Conservation (phyloP, 2,329 filamentous ascomycete species). For the Aspergillus sp. region DNA sequence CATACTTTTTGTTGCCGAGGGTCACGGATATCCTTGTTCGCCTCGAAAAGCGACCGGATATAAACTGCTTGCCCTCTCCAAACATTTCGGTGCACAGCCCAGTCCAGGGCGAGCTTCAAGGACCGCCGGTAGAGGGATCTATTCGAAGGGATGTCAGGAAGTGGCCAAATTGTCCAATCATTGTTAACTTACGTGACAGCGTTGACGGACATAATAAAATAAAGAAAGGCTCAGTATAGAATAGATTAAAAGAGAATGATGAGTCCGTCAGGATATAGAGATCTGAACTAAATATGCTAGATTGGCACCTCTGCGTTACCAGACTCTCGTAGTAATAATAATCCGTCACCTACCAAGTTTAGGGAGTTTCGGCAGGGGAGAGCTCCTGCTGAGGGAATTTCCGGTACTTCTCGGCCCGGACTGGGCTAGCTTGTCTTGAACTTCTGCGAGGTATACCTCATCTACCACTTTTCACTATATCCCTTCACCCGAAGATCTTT, state of each 20-base stretch:
- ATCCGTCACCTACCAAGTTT: constrained; percentile 28
- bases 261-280: neutral
- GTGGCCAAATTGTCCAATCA: constrained; percentile 2
- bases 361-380: constrained; percentile 14
- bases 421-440: constrained; percentile 13
- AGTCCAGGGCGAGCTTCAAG: constrained; percentile 90
- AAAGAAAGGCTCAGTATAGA: neutral
- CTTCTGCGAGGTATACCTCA: constrained; percentile 8
- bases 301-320: constrained; percentile 18
- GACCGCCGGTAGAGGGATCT: constrained; percentile 84
- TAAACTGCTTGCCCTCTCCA: constrained; percentile 97
- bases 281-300: constrained; percentile 20
- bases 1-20: constrained; percentile 80
- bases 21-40: constrained; percentile 81
- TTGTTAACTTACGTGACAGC: constrained; percentile 37
- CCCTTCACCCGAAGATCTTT: neutral
- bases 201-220: constrained; percentile 36
- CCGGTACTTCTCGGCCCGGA: constrained; percentile 31
- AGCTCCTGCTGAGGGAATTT: constrained; percentile 23
- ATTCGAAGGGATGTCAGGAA: constrained; percentile 9
- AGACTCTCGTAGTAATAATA: constrained; percentile 36
- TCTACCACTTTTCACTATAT: constrained; percentile 17
- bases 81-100: constrained; percentile 86
- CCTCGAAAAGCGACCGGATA: constrained; percentile 92
- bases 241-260: neutral